Percentiles rank a stretch among this genome's conserved stretches.
phyloP scores from a whole-genome alignment of 257 asterid genomes.

The Solanum gracilifrons region DNA sequence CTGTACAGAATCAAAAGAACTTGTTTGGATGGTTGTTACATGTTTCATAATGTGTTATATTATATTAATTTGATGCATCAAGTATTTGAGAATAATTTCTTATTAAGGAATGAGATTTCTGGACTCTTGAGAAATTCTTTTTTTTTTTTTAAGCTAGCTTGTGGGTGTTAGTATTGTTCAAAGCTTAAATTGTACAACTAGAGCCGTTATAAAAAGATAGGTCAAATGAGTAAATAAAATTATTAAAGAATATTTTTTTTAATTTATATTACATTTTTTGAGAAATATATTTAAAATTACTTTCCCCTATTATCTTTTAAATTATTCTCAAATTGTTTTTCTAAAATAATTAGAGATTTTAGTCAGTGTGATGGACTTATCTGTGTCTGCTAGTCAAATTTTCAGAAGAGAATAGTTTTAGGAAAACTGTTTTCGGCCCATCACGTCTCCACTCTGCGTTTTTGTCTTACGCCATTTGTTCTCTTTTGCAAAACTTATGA shows the following conservation, averaged over 20 bases:
- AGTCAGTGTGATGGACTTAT: not conserved
- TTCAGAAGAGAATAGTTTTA: not conserved
- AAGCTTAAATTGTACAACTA: too few relatives aligned
- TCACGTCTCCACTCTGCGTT: not conserved
- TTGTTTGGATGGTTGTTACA: not conserved
- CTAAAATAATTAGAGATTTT: not conserved
- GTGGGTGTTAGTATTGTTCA: too few relatives aligned
- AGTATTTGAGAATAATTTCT: too few relatives aligned
- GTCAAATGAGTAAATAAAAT: not conserved
- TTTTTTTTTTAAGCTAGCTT: too few relatives aligned
- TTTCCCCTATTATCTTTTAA: too few relatives aligned
- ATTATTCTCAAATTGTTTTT: too few relatives aligned
- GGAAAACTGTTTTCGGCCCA: not conserved
- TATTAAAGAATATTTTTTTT: too few relatives aligned
- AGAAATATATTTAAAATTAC: not conserved
- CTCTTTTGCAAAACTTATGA: not conserved
- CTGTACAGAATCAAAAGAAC: not conserved
- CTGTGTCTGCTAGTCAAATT: not conserved
- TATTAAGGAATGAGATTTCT: too few relatives aligned
- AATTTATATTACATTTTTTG: too few relatives aligned
- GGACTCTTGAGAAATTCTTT: too few relatives aligned
- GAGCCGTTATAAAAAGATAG: too few relatives aligned
- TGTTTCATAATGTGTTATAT: not conserved
- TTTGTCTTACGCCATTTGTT: not conserved
- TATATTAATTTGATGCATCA: too few relatives aligned